Evolutionary conservation across 2,329 filamentous ascomycete species (phyloP), one percentile per base, ranked within the genome.

Genomic region (Clarireedia monteithiana): DNA sequence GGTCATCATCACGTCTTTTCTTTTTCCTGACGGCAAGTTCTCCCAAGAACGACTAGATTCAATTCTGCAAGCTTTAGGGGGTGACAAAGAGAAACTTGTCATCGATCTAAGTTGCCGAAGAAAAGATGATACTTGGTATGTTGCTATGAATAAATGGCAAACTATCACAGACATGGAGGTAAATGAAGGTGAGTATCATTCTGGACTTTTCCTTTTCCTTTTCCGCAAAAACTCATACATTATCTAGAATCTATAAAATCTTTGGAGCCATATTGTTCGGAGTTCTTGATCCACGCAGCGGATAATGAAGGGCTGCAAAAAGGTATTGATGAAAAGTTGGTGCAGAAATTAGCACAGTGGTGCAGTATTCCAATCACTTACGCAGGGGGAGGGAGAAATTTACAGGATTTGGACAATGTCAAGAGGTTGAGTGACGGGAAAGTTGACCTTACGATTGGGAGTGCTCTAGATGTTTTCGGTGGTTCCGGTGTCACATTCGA

Each of bases 71-170:
- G 81, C 85, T 1, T 79, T 99, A 5, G 86, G 78, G 26, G 84
- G 85, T 53, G 86, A 95, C 69, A 89, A 78, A 69, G 74, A 77
- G 49, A 94, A 89, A 72, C 82, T 99, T 49, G 92, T 99, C 63
- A 91, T 99, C 69, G 94, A 99, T 69, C 80, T 99, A 24, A 96
- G 91, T 72, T 99, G 94, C 69, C 84, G 94, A 51, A 79, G 85
- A 57, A 85, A 84, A 58, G 75, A 77, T 3, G 77, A 85, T 55
- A 85, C 76, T 40, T 99, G 94, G 94, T 91, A 88, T 66, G 94
- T 99, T n/a, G 92, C 94, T 55, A 99, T 95, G 86, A 89, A 99
- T 72, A 95, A 95, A 71, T 99, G 94, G 94, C 94, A 97, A 77
- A 96, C 90, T 1, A 86, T 97, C 55, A 97, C 94, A 1, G 89